Evolutionary conservation across 2,329 filamentous ascomycete species (phyloP), one percentile per base, ranked within the genome.

Genomic region (Curvularia eragrostidis): DNA sequence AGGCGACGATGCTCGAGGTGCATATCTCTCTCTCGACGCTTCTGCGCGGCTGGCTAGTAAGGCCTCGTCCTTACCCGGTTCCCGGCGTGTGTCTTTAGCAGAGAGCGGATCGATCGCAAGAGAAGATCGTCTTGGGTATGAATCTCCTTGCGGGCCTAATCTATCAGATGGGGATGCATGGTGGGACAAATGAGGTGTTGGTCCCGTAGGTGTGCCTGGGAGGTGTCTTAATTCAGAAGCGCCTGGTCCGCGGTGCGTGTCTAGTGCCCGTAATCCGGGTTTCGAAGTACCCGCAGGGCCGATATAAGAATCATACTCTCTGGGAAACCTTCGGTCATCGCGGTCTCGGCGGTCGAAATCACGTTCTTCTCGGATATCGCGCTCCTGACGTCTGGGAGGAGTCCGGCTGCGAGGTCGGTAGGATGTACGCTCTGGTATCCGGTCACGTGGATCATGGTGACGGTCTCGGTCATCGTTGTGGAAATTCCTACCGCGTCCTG

Each of bases 351-450:
- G 68, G 30, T 78, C 75, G 28, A 75, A 78, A 52, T 74, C 79
- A 62, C 68, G 76, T 60, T 72, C 75, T 44, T 78, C 75, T 41
- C 75, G 67, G 19, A 65, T 47, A 47, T 82, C 80, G 58, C 80
- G 81, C 42, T 89, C 89, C 56, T 79, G 75, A 30, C 79, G 71
- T 55, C 73, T 49, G 13, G 87, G 85, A 68, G 88, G 86, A 62
- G 88, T 89, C 61, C 88, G 84, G 67, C 86, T 88, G 67, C 89
- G 81, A 18, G 83, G 84, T 53, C 82, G 78, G 65, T 90, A 89
- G 12, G 85, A 46, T 23, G 56, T 83, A 58, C 72, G 69, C 52
- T 75, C 71, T 23, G 68, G 63, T 41, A 69, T 61, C 12, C 71
- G 71, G 51, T 73, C 73, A 50, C 72, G 70, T 52, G 68, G 63